Percentiles rank a stretch among this genome's conserved stretches.
Conservation (phyloP, 768 basidiomycete genomes). For the Boletus edulis region DNA sequence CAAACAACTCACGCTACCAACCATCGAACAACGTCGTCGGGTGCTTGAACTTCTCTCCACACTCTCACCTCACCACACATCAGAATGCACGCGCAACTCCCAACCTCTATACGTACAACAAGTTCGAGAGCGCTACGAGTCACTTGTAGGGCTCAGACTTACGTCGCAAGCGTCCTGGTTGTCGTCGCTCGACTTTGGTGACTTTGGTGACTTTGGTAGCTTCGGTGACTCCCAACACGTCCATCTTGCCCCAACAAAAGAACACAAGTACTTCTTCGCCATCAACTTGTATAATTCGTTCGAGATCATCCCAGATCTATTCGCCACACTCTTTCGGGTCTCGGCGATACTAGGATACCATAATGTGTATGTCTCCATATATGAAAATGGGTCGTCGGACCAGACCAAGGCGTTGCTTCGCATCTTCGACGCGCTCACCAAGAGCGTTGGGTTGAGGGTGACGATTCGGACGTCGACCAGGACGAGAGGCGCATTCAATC, state of each 20-base stretch:
- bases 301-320: conserved; percentile 96
- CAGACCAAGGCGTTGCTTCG: conserved; percentile 96
- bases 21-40: conserved; percentile 77
- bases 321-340: conserved; percentile 93
- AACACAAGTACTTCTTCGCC: conserved; percentile 99
- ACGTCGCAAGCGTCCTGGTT: conserved; percentile 61
- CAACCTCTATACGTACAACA: conserved; percentile 87
- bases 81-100: conserved; percentile 81
- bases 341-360: conserved; percentile 92
- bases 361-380: conserved; percentile 97
- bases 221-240: conserved; percentile 42
- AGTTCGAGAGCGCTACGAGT: conserved; percentile 77
- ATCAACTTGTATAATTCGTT: conserved; percentile 99
- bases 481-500: conserved; percentile 94
- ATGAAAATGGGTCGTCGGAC: conserved; percentile 99
- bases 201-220: conserved; percentile 36
- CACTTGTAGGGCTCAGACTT: conserved; percentile 77
- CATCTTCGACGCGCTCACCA: conserved; percentile 91
- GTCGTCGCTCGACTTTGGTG: conserved; percentile 45
- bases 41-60: conserved; percentile 85
- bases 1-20: conserved; percentile 71
- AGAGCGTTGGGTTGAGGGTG: conserved; percentile 87
- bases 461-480: conserved; percentile 92
- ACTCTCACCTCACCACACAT: conserved; percentile 89
- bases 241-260: conserved; percentile 41